These are phyloP conservation scores for Oryza glumipatula DNA, from an alignment of 176 grass and related monocot genomes.

Conservation along the genomic window DNA sequence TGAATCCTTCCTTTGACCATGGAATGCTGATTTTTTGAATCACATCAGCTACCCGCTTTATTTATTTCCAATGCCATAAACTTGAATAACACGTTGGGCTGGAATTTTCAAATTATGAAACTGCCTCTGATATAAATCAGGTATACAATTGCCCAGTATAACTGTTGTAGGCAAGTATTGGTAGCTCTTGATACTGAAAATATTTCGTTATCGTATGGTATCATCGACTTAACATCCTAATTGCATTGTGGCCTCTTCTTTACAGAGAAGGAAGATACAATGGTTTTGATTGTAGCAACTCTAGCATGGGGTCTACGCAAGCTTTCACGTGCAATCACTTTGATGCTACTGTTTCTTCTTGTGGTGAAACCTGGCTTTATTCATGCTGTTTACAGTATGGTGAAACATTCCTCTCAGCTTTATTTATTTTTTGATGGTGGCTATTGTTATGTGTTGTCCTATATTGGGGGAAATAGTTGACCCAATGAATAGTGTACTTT, in stretches of 20 bases:
- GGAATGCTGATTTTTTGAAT: neutral
- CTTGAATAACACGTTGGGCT: neutral
- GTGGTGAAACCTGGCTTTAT: slow-evolving; percentile 95
- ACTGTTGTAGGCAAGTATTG: neutral
- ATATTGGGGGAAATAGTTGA: slow-evolving; percentile 6
- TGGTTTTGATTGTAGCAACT: slow-evolving; percentile 90
- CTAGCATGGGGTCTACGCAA: slow-evolving; percentile 94
- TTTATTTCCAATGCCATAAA: neutral
- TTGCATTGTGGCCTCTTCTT: slow-evolving; percentile 28
- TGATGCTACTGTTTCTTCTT: slow-evolving; percentile 91
- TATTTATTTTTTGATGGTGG: slow-evolving; percentile 14
- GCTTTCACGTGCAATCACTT: slow-evolving; percentile 88
- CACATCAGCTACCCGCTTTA: neutral
- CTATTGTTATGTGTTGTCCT: slow-evolving; percentile 26
- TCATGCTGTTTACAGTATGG: slow-evolving; percentile 96
- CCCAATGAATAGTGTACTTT: neutral
- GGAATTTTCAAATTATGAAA: neutral
- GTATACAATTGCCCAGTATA: neutral
- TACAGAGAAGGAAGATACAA: slow-evolving; percentile 87
- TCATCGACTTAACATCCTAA: slow-evolving; percentile 22
- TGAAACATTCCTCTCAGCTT: slow-evolving; percentile 65
- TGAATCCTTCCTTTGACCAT: neutral
- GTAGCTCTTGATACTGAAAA: slow-evolving; percentile 32
- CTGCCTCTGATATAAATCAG: neutral
- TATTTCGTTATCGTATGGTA: slow-evolving; percentile 31